These are phyloP conservation scores for Apophysomyces sp. DNA, from an alignment of 371 early-diverging fungal genomes.

Conservation along the genomic window DNA sequence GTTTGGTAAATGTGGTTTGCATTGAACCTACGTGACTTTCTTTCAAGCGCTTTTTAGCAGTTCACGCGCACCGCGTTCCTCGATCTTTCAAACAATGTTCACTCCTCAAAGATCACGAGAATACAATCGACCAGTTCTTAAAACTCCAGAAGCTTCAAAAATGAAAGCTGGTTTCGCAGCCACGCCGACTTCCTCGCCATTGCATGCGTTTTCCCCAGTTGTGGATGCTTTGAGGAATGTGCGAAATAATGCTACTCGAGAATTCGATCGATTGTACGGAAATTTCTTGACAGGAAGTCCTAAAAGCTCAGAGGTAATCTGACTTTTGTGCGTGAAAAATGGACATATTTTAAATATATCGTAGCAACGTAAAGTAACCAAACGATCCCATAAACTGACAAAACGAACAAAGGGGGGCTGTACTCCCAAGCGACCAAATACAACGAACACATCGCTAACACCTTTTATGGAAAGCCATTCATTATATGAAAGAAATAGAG, in stretches of 20 bases:
- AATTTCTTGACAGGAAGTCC: neutral
- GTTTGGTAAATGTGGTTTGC: too few relatives aligned
- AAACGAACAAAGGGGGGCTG: neutral
- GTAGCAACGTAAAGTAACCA: neutral
- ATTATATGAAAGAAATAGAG: neutral
- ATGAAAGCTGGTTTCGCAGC: neutral
- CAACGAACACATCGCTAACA: constrained; percentile 9
- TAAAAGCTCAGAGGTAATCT: neutral
- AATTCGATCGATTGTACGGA: constrained; percentile 10
- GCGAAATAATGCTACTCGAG: constrained; percentile 5
- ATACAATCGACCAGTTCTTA: neutral
- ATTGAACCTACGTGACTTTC: neutral
- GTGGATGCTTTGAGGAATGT: constrained; percentile 14
- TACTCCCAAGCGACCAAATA: neutral
- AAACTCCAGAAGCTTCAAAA: neutral
- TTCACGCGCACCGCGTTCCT: neutral
- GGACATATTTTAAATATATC: constrained; percentile 6
- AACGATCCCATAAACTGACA: neutral
- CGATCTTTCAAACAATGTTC: neutral
- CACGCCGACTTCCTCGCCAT: neutral
- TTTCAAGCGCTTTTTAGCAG: neutral
- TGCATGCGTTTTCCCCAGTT: constrained; percentile 8
- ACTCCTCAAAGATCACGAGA: neutral
- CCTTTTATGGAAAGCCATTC: constrained; percentile 11
- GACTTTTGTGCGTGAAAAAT: neutral